These are phyloP conservation scores for Tilletia walkeri DNA, from an alignment of 1,284 basidiomycete species.

Conservation along the genomic window DNA sequence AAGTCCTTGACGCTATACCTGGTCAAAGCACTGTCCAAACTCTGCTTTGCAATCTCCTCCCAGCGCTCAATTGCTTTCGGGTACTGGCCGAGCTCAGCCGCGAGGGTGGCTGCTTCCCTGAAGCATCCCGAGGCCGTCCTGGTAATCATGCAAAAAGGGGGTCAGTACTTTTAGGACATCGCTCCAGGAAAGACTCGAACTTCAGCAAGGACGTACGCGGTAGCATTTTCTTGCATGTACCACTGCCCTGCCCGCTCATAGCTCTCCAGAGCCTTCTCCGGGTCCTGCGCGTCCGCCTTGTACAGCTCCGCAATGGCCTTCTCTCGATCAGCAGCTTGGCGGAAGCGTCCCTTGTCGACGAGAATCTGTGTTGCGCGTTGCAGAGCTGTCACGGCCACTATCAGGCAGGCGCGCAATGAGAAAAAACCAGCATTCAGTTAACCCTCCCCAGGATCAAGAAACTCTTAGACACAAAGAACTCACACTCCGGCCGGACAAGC, in stretches of 20 bases:
- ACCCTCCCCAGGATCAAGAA: no score
- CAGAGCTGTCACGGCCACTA: slow-evolving; percentile 89
- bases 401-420: background rate
- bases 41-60: slow-evolving; percentile 84
- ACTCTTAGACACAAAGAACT: slow-evolving; percentile 11
- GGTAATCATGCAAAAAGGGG: slow-evolving; percentile 9
- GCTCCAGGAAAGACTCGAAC: no score
- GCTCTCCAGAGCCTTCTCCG: slow-evolving; percentile 80
- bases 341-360: slow-evolving; percentile 81
- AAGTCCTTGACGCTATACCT: slow-evolving; percentile 99
- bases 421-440: no score
- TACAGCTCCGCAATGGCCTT: slow-evolving; percentile 83
- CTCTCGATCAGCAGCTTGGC: slow-evolving; percentile 95
- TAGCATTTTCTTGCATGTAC: slow-evolving; percentile 94
- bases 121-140: slow-evolving; percentile 86
- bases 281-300: slow-evolving; percentile 70
- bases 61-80: slow-evolving; percentile 81
- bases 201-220: slow-evolving; percentile 68
- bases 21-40: slow-evolving; percentile 79
- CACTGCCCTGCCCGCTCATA: slow-evolving; percentile 92
- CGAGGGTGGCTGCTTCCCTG: slow-evolving; percentile 92
- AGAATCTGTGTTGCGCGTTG: slow-evolving; percentile 80
- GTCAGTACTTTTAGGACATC: background rate
- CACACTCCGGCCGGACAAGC: slow-evolving; percentile 48
- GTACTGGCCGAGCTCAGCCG: slow-evolving; percentile 84